These are phyloP conservation scores for Epichloe glyceriae DNA, from an alignment of 2,329 filamentous ascomycete genomes.

Conservation along the genomic window DNA sequence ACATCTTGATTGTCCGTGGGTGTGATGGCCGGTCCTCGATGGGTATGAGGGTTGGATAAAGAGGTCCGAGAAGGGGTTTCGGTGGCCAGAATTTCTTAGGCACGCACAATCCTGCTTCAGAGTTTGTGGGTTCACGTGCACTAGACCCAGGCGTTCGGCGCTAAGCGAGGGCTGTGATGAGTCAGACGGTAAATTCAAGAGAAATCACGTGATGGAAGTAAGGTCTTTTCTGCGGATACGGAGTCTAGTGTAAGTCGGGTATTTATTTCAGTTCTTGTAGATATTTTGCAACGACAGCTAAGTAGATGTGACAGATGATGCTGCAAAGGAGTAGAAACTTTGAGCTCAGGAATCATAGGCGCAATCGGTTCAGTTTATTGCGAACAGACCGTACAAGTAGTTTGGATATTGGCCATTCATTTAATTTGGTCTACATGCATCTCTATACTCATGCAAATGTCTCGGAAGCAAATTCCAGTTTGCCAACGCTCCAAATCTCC, in stretches of 20 bases:
- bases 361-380: background rate
- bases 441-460: slow-evolving; percentile 26
- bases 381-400: background rate
- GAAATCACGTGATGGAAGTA: slow-evolving; percentile 9
- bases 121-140: slow-evolving; percentile 32
- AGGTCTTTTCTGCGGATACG: background rate
- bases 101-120: slow-evolving; percentile 20
- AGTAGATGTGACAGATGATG: background rate
- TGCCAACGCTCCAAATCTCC: slow-evolving; percentile 92
- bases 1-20: slow-evolving; percentile 32
- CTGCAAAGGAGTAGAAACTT: background rate
- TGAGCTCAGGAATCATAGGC: background rate
- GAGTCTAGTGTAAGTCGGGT: background rate
- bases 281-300: background rate
- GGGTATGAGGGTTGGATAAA: slow-evolving; percentile 21
- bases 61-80: slow-evolving; percentile 26
- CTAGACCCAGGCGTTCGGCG: slow-evolving; percentile 16
- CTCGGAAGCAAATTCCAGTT: slow-evolving; percentile 64
- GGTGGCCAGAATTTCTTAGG: slow-evolving; percentile 27
- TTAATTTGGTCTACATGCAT: background rate
- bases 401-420: background rate
- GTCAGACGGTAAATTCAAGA: slow-evolving; percentile 10
- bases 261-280: background rate
- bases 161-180: slow-evolving; percentile 29
- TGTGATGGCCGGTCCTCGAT: slow-evolving; percentile 30